phyloP scores from a whole-genome alignment of 495 filamentous ascomycete species.

The Thozetella sp. region DNA sequence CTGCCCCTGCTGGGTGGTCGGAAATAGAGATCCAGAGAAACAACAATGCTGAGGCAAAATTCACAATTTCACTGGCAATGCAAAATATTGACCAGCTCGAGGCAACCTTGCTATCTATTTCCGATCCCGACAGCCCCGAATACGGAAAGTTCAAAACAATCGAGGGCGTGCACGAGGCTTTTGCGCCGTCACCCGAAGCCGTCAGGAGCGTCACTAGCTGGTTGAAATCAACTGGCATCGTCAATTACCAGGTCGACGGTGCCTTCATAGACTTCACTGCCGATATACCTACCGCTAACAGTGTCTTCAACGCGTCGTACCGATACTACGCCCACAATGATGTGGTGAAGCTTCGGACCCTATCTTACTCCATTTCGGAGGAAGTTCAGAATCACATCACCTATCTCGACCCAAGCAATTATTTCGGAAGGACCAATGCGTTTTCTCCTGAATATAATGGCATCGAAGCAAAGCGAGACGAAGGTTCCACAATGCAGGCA shows the following conservation, averaged over 20 bases:
- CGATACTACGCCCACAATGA: conserved; percentile 33
- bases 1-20: conserved; percentile 8
- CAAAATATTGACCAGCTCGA: conserved; percentile 31
- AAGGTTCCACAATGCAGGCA: conserved; percentile 24
- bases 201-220: conserved; percentile 41
- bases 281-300: conserved; percentile 47
- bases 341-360: conserved; percentile 51
- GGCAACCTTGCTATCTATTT: conserved; percentile 46
- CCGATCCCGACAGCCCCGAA: conserved; percentile 44
- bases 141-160: conserved; percentile 54
- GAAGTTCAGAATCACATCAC: conserved; percentile 51
- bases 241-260: conserved; percentile 35
- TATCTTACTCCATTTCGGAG: conserved; percentile 59
- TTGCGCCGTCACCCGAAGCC: conserved; percentile 39
- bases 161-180: conserved; percentile 43
- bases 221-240: conserved; percentile 45
- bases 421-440: conserved; percentile 49
- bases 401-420: conserved; percentile 61
- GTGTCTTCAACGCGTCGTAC: conserved; percentile 50
- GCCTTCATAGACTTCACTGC: conserved; percentile 51
- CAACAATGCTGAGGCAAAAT: conserved; percentile 15
- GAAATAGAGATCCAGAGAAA: neutral
- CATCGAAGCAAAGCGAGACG: conserved; percentile 8
- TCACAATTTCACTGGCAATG: conserved; percentile 55
- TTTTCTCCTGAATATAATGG: conserved; percentile 1